Evolutionary conservation across 257 asterid genomes (phyloP).

Genomic region (Solanum tacnaense): DNA sequence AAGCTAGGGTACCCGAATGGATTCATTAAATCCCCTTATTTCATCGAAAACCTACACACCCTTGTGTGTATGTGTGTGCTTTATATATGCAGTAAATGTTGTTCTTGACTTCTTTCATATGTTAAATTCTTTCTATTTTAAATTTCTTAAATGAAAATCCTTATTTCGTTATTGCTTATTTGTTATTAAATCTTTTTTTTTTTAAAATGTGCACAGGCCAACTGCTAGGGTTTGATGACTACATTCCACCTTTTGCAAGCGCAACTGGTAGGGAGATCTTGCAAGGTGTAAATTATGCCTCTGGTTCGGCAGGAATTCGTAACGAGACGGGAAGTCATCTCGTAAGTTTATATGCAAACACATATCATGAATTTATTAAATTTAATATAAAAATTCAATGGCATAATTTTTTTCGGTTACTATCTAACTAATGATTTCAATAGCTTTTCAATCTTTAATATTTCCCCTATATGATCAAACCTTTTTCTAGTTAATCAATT

Average conservation of each 20-base stretch:
- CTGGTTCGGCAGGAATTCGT: constrained; percentile 56
- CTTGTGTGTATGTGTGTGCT: too few species aligned
- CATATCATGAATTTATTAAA: neutral
- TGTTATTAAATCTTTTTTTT: neutral
- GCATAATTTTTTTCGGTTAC: neutral
- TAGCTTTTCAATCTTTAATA: neutral
- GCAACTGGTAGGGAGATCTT: constrained; percentile 12
- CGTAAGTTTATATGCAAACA: constrained; percentile 6
- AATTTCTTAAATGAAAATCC: neutral
- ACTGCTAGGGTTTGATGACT: constrained; percentile 19
- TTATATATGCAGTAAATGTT: neutral
- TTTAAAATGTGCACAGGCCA: neutral
- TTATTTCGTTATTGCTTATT: neutral
- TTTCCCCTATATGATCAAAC: neutral
- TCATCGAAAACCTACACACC: neutral
- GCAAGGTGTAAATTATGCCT: constrained; percentile 9
- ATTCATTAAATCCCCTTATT: neutral
- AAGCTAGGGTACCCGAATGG: neutral
- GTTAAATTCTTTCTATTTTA: neutral
- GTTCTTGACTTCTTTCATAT: neutral
- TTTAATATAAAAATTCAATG: neutral
- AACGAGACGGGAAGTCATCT: constrained; percentile 11
- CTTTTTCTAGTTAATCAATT: neutral
- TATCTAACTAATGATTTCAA: neutral
- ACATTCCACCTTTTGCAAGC: constrained; percentile 29